Conservation (phyloP, 2,329 filamentous ascomycete species). For the Cercospora berteroae region DNA sequence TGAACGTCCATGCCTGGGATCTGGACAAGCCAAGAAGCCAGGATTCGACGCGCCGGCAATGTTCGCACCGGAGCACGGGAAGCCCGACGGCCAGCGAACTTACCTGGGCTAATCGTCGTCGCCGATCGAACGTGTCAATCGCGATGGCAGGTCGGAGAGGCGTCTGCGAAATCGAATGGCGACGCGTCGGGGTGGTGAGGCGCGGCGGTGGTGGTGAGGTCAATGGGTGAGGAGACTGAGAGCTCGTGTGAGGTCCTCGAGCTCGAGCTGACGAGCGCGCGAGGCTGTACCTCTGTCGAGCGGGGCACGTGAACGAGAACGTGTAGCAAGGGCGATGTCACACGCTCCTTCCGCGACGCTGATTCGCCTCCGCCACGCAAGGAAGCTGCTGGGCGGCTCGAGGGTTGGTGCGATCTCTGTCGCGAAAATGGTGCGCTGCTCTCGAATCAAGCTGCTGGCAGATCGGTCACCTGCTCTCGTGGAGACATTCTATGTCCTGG, state of each 20-base stretch:
- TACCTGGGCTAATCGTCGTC: background rate
- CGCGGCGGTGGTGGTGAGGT: background rate
- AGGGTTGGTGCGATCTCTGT: background rate
- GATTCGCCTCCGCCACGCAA: background rate
- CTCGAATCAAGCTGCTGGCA: background rate
- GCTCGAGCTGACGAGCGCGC: background rate
- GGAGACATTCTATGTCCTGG: background rate
- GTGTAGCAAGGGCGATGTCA: background rate
- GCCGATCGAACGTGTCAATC: background rate
- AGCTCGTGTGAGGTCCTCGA: background rate
- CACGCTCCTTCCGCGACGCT: background rate
- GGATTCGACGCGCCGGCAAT: constrained; percentile 5
- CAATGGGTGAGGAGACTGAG: background rate
- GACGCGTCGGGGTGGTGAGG: background rate
- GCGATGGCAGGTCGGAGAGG: background rate
- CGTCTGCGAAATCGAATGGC: background rate
- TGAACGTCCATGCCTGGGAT: constrained; percentile 5
- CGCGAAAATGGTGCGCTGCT: background rate
- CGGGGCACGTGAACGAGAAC: background rate
- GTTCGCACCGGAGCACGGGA: background rate
- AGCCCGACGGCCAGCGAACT: background rate
- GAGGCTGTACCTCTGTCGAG: background rate
- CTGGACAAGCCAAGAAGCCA: constrained; percentile 7
- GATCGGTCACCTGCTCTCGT: background rate
- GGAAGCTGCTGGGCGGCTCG: background rate